These are phyloP conservation scores for Beauveria varroae DNA, from an alignment of 2,329 filamentous ascomycete genomes.

Conservation along the genomic window DNA sequence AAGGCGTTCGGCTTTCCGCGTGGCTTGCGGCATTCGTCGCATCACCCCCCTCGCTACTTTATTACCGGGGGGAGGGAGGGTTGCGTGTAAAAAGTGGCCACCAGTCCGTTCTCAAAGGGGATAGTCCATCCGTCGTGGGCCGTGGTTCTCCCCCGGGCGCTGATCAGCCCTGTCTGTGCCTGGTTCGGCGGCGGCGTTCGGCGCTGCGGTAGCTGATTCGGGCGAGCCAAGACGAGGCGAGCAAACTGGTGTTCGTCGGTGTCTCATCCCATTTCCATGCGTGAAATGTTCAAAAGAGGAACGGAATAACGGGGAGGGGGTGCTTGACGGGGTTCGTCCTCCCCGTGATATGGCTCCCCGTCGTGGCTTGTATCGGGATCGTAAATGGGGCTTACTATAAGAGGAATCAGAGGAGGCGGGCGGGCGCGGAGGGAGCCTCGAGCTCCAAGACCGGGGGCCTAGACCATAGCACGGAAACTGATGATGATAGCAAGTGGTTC, in stretches of 20 bases:
- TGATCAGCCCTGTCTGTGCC: not conserved
- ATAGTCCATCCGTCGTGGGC: not conserved
- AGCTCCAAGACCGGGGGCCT: not conserved
- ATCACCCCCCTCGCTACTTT: not conserved
- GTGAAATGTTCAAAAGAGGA: not conserved
- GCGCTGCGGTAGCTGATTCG: not conserved
- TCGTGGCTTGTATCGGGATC: slow-evolving; percentile 2
- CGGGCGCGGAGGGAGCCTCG: not conserved
- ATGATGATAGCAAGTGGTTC: too few relatives aligned
- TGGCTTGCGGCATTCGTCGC: slow-evolving; percentile 8
- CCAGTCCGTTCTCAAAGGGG: not conserved
- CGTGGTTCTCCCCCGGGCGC: too few relatives aligned
- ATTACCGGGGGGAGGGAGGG: not conserved
- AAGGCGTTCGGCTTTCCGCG: slow-evolving; percentile 7
- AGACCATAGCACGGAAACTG: too few relatives aligned
- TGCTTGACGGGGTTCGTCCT: not conserved
- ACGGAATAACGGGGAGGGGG: not conserved
- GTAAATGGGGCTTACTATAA: slow-evolving; percentile 1
- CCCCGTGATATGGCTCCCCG: not conserved
- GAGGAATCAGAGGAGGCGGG: slow-evolving; percentile 1
- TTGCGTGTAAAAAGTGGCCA: not conserved
- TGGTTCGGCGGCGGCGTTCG: not conserved
- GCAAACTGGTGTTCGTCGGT: not conserved
- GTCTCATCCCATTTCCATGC: not conserved
- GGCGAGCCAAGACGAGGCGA: not conserved